Evolutionary conservation across 768 basidiomycete genomes (phyloP).

Genomic region (Rhodotorula babjevae): DNA sequence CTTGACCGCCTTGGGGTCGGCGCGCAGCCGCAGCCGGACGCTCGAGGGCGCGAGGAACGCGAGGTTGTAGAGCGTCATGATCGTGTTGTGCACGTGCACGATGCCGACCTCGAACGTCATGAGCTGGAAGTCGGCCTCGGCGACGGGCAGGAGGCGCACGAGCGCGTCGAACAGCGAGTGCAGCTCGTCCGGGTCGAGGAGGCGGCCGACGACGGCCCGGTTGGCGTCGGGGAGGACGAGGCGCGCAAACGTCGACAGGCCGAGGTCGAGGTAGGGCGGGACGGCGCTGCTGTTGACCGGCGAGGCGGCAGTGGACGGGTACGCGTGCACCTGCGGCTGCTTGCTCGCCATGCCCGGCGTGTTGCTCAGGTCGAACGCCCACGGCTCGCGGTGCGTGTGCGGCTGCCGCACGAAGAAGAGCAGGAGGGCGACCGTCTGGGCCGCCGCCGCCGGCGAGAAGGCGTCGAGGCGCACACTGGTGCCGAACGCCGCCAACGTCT

Average conservation of each 20-base stretch:
- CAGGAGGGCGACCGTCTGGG: conserved; percentile 33
- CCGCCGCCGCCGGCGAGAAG: conserved; percentile 36
- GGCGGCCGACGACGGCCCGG: conserved; percentile 63
- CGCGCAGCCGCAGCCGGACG: conserved; percentile 66
- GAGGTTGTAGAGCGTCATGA: conserved; percentile 79
- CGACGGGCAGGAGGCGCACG: conserved; percentile 75
- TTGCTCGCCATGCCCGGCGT: background rate
- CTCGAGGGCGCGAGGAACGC: conserved; percentile 74
- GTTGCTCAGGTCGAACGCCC: conserved; percentile 27
- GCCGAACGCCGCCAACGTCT: conserved; percentile 63
- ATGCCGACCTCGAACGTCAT: conserved; percentile 60
- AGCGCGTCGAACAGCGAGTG: conserved; percentile 64
- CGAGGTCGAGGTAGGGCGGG: conserved; percentile 54
- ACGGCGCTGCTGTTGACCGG: conserved; percentile 49
- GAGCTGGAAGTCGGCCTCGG: conserved; percentile 62
- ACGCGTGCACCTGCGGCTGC: conserved; percentile 30
- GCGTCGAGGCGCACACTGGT: conserved; percentile 54
- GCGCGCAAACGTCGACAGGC: conserved; percentile 79
- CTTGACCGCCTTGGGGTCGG: conserved; percentile 62
- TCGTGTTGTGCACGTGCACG: conserved; percentile 69
- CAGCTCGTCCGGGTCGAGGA: conserved; percentile 59
- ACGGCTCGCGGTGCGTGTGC: conserved; percentile 45
- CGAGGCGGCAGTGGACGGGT: too few relatives aligned
- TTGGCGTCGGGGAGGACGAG: conserved; percentile 72
- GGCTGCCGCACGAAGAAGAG: conserved; percentile 47